phyloP scores from a whole-genome alignment of 1,139 yeast genomes.

The Suhomyces maxii region DNA sequence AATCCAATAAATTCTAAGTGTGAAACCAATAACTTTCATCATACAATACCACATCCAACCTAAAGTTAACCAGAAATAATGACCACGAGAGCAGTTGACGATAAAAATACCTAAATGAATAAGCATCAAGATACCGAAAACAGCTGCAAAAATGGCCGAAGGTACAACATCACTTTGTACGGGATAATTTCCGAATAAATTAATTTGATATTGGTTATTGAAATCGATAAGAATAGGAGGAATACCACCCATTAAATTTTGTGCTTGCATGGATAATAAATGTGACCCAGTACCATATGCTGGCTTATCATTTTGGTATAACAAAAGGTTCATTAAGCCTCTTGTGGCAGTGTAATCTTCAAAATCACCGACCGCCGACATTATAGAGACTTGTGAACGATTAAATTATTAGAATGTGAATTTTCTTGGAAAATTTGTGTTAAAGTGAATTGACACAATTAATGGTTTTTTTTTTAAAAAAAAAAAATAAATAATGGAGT shows the following conservation, averaged over 20 bases:
- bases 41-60: slow-evolving; percentile 34
- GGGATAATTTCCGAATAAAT: slow-evolving; percentile 42
- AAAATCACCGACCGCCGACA: not conserved
- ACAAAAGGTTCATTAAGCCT: slow-evolving; percentile 18
- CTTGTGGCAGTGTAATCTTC: slow-evolving; percentile 13
- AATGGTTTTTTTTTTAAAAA: no score
- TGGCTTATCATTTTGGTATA: slow-evolving; percentile 18
- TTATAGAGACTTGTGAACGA: not conserved
- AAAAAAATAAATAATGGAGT: no score
- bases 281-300: slow-evolving; percentile 24
- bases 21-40: slow-evolving; percentile 33
- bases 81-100: slow-evolving; percentile 36
- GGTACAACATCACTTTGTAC: slow-evolving; percentile 30
- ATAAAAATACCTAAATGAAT: slow-evolving; percentile 29
- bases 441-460: no score
- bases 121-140: slow-evolving; percentile 27
- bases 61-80: slow-evolving; percentile 34
- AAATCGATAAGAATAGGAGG: slow-evolving; percentile 25
- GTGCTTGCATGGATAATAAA: slow-evolving; percentile 19
- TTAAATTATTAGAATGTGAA: not conserved
- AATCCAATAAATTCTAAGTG: slow-evolving; percentile 33
- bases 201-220: slow-evolving; percentile 22
- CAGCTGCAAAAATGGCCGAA: slow-evolving; percentile 29
- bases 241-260: slow-evolving; percentile 25
- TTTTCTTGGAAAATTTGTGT: not conserved